phyloP scores from a whole-genome alignment of 2,329 filamentous ascomycete species.

The Aquanectria penicillioides region DNA sequence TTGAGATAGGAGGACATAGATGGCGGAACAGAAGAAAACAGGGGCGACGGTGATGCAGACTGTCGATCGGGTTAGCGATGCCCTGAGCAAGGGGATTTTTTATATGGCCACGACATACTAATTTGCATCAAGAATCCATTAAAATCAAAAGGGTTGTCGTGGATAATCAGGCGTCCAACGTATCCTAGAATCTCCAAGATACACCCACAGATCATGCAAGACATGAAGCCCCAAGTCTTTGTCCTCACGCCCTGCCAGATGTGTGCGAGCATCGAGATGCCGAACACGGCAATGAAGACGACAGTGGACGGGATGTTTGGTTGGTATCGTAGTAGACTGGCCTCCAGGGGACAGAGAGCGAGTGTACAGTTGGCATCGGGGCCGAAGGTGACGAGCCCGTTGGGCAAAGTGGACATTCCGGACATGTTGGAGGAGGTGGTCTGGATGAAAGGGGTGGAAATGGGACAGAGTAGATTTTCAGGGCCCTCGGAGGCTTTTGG shows the following conservation, averaged over 20 bases:
- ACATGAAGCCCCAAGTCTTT: conserved; percentile 52
- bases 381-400: conserved; percentile 37
- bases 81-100: background rate
- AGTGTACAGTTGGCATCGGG: conserved; percentile 39
- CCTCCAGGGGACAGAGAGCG: conserved; percentile 36
- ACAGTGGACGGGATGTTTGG: conserved; percentile 34
- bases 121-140: conserved; percentile 72
- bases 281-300: conserved; percentile 35
- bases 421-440: conserved; percentile 18
- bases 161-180: conserved; percentile 63
- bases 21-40: conserved; percentile 43
- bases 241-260: conserved; percentile 32
- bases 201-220: conserved; percentile 63
- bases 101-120: conserved; percentile 49
- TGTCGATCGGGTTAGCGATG: conserved; percentile 16
- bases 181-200: conserved; percentile 70
- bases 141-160: conserved; percentile 66
- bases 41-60: conserved; percentile 47
- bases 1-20: conserved; percentile 10
- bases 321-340: conserved; percentile 36
- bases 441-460: no score
- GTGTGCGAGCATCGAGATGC: conserved; percentile 28
- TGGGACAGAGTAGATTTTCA: no score
- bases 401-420: conserved; percentile 26
- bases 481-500: no score